Evolutionary conservation across 164 flowering plant genomes (phyloP), one percentile per base, ranked within the genome.

Genomic region (Litsea cubeba): DNA sequence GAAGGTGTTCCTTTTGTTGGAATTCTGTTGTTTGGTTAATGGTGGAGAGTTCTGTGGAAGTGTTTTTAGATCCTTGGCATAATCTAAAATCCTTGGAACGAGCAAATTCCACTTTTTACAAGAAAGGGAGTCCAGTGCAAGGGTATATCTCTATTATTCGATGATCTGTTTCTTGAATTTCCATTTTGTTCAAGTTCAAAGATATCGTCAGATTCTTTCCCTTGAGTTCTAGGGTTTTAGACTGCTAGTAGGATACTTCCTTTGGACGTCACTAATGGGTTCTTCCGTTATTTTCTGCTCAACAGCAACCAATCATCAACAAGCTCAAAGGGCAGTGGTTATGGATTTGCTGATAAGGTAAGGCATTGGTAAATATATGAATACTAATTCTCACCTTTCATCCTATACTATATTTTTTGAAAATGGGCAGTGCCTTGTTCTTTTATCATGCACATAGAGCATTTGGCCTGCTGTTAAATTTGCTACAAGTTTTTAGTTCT

Each of bases 281-380:
- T 6, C 46, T 35, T 35, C 46, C 1, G 46, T 35, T 0, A 35
- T 25, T 76, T 50, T n/a, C 17, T 26, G 30, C 75, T 20, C 85
- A 75, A 35, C 84, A 90, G 98, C 82, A 24, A 84, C 24, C 87
- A 78, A 71, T 67, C 95, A 57, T 74, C 91, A 8, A 63, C 91
- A 50, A 85, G 88, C 80, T 72, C 91, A 10, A 93, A 86, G 81
- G 89, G 96, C 51, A 88, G 88, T 50, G 98, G 99, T 58, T 95
- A 95, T 85, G 98, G 98, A 79, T 95, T 89, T 86, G 98, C 98
- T 24, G 99, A 95, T 80, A 95, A 93, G 99, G 99, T 95, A 35
- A 76, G 68, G 32, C 65, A 65, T 10, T 69, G 28, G 54, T 54
- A 18, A 54, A 54, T 15, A 54, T 54, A 54, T 54, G 17, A 18